Percentiles rank a stretch among this genome's conserved stretches.
Evolutionary conservation across 805 yeast species (phyloP).

Genomic region (Lipomyces lipofer): DNA sequence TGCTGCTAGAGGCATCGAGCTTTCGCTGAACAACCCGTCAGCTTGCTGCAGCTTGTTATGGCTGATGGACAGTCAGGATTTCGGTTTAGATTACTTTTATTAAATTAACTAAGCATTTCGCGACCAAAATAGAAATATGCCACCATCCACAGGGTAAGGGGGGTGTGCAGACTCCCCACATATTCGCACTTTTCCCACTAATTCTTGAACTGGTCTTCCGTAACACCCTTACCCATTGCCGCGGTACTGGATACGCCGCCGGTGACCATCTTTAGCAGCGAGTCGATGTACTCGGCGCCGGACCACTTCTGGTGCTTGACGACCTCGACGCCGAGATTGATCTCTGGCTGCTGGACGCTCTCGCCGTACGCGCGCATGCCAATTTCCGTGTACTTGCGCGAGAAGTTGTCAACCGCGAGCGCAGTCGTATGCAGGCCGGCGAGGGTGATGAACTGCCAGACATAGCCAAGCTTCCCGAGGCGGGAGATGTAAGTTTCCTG

Average conservation of each 20-base stretch:
- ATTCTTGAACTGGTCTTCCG: constrained; percentile 87
- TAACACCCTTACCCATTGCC: constrained; percentile 98
- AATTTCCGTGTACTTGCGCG: constrained; percentile 70
- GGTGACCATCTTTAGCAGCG: constrained; percentile 80
- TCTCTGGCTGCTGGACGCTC: constrained; percentile 81
- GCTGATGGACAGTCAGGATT: too few species aligned
- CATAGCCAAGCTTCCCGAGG: constrained; percentile 84
- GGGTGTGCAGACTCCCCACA: too few species aligned
- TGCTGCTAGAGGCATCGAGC: too few species aligned
- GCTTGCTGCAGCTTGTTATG: too few species aligned
- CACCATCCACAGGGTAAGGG: too few species aligned
- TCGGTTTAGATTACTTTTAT: too few species aligned
- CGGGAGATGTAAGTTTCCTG: constrained; percentile 89
- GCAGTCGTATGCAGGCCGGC: constrained; percentile 98
- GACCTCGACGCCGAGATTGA: constrained; percentile 86
- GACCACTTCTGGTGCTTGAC: constrained; percentile 99
- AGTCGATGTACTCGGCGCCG: constrained; percentile 95
- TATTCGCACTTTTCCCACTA: constrained; percentile 4
- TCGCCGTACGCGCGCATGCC: constrained; percentile 98
- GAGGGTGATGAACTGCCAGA: constrained; percentile 96
- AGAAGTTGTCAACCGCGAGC: constrained; percentile 80
- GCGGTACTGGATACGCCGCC: constrained; percentile 96
- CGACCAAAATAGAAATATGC: too few species aligned
- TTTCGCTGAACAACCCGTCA: too few species aligned
- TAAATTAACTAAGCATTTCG: too few species aligned